phyloP scores from a whole-genome alignment of 108 stramenopile species.

The Cyclotella distinguenda region DNA sequence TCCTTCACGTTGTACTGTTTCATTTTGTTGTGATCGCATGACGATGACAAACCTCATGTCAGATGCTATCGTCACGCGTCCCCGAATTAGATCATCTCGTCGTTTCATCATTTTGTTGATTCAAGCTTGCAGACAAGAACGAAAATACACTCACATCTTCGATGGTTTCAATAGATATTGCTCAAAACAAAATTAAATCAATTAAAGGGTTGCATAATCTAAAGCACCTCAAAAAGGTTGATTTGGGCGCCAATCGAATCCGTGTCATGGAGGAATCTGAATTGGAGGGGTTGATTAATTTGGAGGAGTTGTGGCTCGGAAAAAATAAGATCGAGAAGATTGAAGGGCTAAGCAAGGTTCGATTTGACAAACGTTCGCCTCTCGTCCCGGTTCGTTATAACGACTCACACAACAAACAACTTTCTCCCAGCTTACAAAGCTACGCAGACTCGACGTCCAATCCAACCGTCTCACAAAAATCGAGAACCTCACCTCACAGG shows the following conservation, averaged over 20 bases:
- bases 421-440: conserved; percentile 56
- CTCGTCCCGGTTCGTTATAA: not conserved
- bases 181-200: conserved; percentile 95
- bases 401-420: not conserved
- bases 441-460: conserved; percentile 84
- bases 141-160: no score
- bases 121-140: no score
- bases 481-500: conserved; percentile 65
- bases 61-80: no score
- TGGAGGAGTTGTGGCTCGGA: conserved; percentile 88
- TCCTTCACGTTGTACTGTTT: not conserved
- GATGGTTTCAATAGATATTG: conserved; percentile 67
- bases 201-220: conserved; percentile 84
- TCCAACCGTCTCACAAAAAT: conserved; percentile 88
- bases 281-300: conserved; percentile 63
- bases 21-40: not conserved
- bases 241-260: conserved; percentile 95
- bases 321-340: conserved; percentile 91
- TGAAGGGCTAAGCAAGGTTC: conserved; percentile 63
- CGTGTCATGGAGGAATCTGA: conserved; percentile 75
- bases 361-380: not conserved
- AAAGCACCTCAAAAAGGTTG: conserved; percentile 76
- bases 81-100: no score
- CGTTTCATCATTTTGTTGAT: no score
- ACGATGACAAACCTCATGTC: no score